Base-by-base conservation (phyloP, 306 rosid genomes). In the Coriaria nepalensis region DNA sequence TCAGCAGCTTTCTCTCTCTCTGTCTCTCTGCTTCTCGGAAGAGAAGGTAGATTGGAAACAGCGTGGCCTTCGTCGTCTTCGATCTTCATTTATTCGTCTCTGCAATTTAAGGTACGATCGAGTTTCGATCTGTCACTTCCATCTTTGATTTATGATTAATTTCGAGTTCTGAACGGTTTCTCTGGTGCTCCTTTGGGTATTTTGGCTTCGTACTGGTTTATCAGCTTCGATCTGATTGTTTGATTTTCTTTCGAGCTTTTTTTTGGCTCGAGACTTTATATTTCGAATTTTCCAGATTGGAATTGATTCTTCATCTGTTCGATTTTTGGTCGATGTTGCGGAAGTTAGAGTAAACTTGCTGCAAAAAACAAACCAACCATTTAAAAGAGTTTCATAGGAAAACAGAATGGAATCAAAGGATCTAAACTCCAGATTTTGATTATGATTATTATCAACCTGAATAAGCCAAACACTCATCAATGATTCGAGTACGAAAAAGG, bases 111-210 rank as follows among this genome's bases (percentile, higher is more conserved):
- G 62, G 62, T 47, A 45, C 2, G 33, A 0, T 57, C 41, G 35
- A 5, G 8, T n/a, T 32, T 47, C 53, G 62, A 57, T 57, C 62
- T 57, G 47, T 0, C 20, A 37, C 40, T 37, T 47, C 10, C 11
- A 10, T 9, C 12, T 48, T 9, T 6, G 40, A 5, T n/a, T 9
- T 29, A 7, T 5, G n/a, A n/a, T n/a, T n/a, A n/a, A n/a, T n/a
- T 7, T 57, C 6, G 38, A 39, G 29, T 46, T 38, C 37, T 58
- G 38, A 13, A 11, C 4, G 5, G 9, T 45, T 45, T 45, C 13
- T 6, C 13, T 43, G 6, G 47, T 9, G n/a, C 6, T 45, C 9
- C 5, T 13, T 12, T n/a, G 8, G 0, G 9, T 45, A 6, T n/a
- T 45, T 45, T 13, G 11, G 3, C 14, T 45, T 13, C 9, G 20